Base-by-base conservation (phyloP, 345 rosid genomes). In the Aegle marmelos region DNA sequence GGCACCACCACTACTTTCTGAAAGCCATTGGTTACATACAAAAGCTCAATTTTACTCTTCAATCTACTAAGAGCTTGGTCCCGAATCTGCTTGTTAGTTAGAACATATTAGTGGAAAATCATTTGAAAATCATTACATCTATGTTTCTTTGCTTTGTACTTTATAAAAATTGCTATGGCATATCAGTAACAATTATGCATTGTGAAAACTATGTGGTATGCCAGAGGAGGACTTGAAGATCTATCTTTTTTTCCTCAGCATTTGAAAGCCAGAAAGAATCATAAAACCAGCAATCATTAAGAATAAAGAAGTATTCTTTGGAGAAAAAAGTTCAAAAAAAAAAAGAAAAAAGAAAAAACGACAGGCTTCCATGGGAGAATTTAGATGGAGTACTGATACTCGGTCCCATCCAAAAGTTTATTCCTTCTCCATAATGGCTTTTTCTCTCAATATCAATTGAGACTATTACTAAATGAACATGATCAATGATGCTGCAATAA, bases 1-100 rank as follows among this genome's bases (percentile, higher is more conserved):
- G 98, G 95, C 83, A 91, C 89, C 85, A 91, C 94, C 30, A 89
- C 95, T 67, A 90, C 95, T 88, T 89, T 92, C 86, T 88, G 89
- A 76, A 81, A 45, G 34, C 90, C 88, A 50, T 91, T 90, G 8
- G 87, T 88, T 31, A 68, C 79, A 82, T 85, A 85, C 93, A 92
- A 82, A 24, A 92, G 88, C 83, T 94, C 97, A 61, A 91, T 92
- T 45, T 87, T 85, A 80, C 92, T 94, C 88, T 92, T 92, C 88
- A 92, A 84, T 77, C 89, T 89, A 82, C 92, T 88, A 73, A 92
- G 91, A 24, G 92, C 80, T 76, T 87, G 88, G 79, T 93, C 98
- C 61, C 94, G 88, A 75, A 84, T 83, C 95, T 91, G 90, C 76
- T 82, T 14, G 56, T 77, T 69, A 73, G 31, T 81, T 10, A n/a